Evolutionary conservation across 2,329 filamentous ascomycete species (phyloP).

Genomic region (Verticillium nubilum): DNA sequence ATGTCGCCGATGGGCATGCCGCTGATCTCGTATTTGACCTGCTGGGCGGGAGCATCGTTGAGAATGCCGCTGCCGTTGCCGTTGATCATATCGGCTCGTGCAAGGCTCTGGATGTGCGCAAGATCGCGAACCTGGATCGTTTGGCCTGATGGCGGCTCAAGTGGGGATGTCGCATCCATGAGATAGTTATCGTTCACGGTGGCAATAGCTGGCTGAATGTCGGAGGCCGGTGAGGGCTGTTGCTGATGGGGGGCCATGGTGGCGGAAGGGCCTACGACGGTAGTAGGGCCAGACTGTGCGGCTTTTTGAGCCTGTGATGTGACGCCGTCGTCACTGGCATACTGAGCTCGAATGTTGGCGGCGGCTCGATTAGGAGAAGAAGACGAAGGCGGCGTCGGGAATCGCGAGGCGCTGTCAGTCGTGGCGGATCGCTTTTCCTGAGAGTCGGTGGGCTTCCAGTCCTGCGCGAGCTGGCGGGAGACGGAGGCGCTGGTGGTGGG

Average conservation of each 20-base stretch:
- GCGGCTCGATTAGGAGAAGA: constrained; percentile 40
- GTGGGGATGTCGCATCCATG: constrained; percentile 18
- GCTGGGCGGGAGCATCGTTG: constrained; percentile 45
- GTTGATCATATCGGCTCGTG: constrained; percentile 66
- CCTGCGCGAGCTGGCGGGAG: constrained; percentile 5
- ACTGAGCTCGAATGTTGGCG: constrained; percentile 28
- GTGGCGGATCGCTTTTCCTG: constrained; percentile 19
- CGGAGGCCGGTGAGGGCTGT: constrained; percentile 29
- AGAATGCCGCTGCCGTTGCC: constrained; percentile 42
- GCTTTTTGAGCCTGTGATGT: constrained; percentile 29
- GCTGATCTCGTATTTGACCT: constrained; percentile 85
- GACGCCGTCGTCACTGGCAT: constrained; percentile 39
- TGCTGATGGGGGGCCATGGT: constrained; percentile 15
- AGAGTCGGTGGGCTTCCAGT: constrained; percentile 6
- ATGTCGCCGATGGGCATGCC: constrained; percentile 95
- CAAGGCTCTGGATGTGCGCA: constrained; percentile 85
- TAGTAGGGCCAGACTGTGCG: constrained; percentile 5
- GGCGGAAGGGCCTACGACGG: constrained; percentile 11
- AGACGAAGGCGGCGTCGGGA: constrained; percentile 50
- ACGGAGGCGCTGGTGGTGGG: constrained; percentile 8
- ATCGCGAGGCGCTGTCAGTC: constrained; percentile 37
- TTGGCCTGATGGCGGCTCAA: constrained; percentile 30
- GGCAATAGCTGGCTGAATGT: constrained; percentile 19
- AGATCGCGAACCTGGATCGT: constrained; percentile 80
- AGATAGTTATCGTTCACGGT: constrained; percentile 16